Percentiles rank a stretch among this genome's conserved stretches.
Conservation (phyloP, 495 filamentous ascomycete genomes). For the Aspergillus conjunctus region DNA sequence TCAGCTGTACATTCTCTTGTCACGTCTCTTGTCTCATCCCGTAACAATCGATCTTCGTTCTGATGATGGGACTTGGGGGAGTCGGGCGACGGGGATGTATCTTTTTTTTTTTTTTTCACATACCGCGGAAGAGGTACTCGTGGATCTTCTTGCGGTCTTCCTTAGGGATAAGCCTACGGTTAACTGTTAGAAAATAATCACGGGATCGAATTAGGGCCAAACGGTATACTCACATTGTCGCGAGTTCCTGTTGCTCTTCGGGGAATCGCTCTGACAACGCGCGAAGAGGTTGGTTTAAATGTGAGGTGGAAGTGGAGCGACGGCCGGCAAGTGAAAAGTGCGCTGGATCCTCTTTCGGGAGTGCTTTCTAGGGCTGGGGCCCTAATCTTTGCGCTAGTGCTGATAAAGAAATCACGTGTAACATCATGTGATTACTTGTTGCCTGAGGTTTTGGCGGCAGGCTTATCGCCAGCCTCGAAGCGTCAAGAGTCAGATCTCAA, state of each 20-base stretch:
- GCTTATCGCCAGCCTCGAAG: conserved; percentile 7
- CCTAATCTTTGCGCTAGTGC: conserved; percentile 34
- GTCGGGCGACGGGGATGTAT: neutral
- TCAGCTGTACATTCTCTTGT: conserved; percentile 10
- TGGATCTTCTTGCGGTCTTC: conserved; percentile 99
- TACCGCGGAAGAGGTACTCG: conserved; percentile 99
- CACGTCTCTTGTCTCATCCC: neutral
- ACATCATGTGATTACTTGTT: conserved; percentile 23
- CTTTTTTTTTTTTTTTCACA: conserved; percentile 34
- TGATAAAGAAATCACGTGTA: conserved; percentile 19
- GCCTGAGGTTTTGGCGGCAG: conserved; percentile 19
- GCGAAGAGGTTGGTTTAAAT: conserved; percentile 45
- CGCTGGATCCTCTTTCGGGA: conserved; percentile 37
- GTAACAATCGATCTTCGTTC: neutral
- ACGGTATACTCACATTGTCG: conserved; percentile 52
- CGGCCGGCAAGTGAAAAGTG: conserved; percentile 42
- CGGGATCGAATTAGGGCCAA: neutral
- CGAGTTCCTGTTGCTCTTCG: conserved; percentile 61
- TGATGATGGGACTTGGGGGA: neutral
- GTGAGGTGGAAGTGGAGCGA: conserved; percentile 40
- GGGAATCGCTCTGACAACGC: conserved; percentile 60
- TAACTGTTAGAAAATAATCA: conserved; percentile 14
- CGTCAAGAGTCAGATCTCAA: neutral
- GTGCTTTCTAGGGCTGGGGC: conserved; percentile 38
- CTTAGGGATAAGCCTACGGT: conserved; percentile 92